Conservation (phyloP, 495 filamentous ascomycete genomes). For the Lophiotrema nucula region DNA sequence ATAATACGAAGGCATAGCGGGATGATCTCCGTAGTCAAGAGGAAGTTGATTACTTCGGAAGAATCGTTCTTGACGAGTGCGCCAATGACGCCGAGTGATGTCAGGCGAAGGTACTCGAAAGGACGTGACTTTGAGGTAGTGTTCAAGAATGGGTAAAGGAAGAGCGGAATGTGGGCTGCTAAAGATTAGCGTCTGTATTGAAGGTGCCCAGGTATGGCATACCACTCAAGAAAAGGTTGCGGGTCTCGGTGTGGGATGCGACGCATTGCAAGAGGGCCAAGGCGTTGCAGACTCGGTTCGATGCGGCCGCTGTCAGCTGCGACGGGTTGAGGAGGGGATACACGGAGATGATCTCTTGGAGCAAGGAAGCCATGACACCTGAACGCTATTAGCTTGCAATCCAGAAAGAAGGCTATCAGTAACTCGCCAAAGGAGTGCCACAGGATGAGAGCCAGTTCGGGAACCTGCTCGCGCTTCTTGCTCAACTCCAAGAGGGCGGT, state of each 20-base stretch:
- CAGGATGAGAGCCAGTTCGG: constrained; percentile 90
- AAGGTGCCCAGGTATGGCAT: constrained; percentile 30
- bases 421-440: constrained; percentile 96
- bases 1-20: constrained; percentile 97
- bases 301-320: constrained; percentile 92
- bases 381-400: not conserved
- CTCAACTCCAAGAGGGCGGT: constrained; percentile 91
- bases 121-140: constrained; percentile 97
- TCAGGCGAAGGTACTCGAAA: constrained; percentile 96
- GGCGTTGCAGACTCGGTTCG: constrained; percentile 96
- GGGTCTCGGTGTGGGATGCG: constrained; percentile 94
- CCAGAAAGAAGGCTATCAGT: not conserved
- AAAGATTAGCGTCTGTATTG: constrained; percentile 12
- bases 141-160: constrained; percentile 97
- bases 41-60: constrained; percentile 97
- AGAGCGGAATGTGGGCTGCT: constrained; percentile 94
- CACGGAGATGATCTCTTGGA: constrained; percentile 98
- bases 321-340: constrained; percentile 96
- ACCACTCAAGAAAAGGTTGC: constrained; percentile 90
- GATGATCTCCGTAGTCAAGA: constrained; percentile 98
- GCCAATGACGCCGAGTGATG: constrained; percentile 96
- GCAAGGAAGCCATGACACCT: constrained; percentile 97
- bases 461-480: constrained; percentile 98
- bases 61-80: constrained; percentile 99
- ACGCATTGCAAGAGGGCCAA: constrained; percentile 96